Percentiles rank a stretch among this genome's conserved stretches.
phyloP scores from a whole-genome alignment of 1,284 basidiomycete genomes.

The Ustilago cynodontis region DNA sequence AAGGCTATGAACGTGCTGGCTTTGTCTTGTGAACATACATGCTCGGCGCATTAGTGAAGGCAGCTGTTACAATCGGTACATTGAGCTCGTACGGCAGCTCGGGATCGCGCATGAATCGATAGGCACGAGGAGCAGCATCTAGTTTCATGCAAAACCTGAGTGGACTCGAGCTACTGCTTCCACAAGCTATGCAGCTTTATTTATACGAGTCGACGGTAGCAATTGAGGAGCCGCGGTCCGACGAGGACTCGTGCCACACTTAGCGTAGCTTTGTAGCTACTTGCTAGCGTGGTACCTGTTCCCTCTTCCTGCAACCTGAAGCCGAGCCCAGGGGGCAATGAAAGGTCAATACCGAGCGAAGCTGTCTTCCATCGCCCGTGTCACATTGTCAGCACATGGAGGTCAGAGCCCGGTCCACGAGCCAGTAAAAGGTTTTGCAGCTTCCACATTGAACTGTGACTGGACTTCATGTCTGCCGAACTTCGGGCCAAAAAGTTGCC shows the following conservation, averaged over 20 bases:
- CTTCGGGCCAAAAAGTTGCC: conserved; percentile 1
- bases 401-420: background rate
- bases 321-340: background rate
- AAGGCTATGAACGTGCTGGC: background rate
- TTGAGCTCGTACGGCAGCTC: conserved; percentile 1
- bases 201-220: background rate
- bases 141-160: too few species aligned
- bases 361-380: background rate
- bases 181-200: background rate
- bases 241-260: background rate
- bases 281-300: conserved; percentile 6
- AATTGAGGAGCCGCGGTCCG: conserved; percentile 1
- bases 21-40: background rate
- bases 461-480: background rate
- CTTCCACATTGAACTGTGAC: background rate
- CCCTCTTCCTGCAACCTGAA: background rate
- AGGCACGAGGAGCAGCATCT: background rate
- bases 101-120: conserved; percentile 2
- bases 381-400: background rate
- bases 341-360: background rate
- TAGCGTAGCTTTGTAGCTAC: background rate
- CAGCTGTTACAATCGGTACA: background rate
- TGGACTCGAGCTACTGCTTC: background rate
- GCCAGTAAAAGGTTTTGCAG: background rate
- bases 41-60: background rate